A percentile compares a stretch with the other conserved stretches of the same genome.
Conservation (phyloP, 2,329 filamentous ascomycete genomes). For the Phialemoniopsis sp. region DNA sequence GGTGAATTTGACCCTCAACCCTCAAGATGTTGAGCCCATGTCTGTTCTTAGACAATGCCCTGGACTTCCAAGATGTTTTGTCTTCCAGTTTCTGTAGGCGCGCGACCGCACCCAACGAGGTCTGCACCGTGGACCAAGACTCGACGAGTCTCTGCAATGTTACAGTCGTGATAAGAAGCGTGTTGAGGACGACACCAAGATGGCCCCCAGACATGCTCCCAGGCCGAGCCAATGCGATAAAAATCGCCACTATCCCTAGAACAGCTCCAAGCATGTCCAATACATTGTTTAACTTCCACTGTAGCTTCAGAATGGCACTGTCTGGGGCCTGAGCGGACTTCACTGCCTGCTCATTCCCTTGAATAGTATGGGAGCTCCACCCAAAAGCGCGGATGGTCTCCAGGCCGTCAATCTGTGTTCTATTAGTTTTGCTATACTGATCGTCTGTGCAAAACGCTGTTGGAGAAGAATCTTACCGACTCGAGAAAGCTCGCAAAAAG, state of each 20-base stretch:
- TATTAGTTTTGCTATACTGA: background rate
- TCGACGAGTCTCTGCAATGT: slow-evolving; percentile 26
- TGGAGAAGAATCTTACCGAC: slow-evolving; percentile 16
- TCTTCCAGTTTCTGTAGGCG: slow-evolving; percentile 14
- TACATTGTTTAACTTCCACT: no score
- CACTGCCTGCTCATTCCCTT: no score
- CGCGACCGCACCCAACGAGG: slow-evolving; percentile 26
- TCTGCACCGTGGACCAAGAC: slow-evolving; percentile 26
- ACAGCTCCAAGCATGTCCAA: no score
- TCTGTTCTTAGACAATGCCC: slow-evolving; percentile 1
- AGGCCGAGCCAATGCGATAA: no score
- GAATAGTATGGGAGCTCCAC: slow-evolving; percentile 8
- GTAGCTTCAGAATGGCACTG: no score
- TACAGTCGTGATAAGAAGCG: slow-evolving; percentile 2
- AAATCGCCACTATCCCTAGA: no score
- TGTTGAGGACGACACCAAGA: no score
- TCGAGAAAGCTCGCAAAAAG: slow-evolving; percentile 37
- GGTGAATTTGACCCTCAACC: slow-evolving; percentile 14
- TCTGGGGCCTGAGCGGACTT: no score
- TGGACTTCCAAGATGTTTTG: slow-evolving; percentile 20
- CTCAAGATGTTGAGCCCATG: background rate
- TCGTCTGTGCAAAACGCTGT: background rate
- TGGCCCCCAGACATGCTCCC: no score
- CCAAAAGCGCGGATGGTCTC: slow-evolving; percentile 21
- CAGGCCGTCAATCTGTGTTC: slow-evolving; percentile 15